These are phyloP conservation scores for Lachancea meyersii DNA, from an alignment of 805 yeast genomes.

Conservation along the genomic window DNA sequence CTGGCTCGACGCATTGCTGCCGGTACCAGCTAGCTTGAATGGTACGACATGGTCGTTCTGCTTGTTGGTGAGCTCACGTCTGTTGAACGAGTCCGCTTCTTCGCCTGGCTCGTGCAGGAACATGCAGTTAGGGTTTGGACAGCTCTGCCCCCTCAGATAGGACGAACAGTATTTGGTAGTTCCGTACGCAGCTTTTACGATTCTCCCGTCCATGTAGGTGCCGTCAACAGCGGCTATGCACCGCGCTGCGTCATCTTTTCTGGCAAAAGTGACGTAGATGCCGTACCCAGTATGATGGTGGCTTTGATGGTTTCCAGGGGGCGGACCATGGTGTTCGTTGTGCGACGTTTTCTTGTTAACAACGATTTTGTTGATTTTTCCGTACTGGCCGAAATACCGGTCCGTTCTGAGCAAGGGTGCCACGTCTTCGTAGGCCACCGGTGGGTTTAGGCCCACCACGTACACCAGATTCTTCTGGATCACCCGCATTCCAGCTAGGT, in stretches of 20 bases:
- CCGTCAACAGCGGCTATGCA: conserved; percentile 93
- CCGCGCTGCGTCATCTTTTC: conserved; percentile 89
- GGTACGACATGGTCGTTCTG: conserved; percentile 21
- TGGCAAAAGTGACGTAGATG: conserved; percentile 88
- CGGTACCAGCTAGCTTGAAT: conserved; percentile 1
- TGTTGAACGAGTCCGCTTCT: conserved; percentile 93
- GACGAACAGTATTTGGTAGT: conserved; percentile 98
- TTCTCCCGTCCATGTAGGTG: conserved; percentile 83
- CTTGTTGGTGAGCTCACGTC: conserved; percentile 40
- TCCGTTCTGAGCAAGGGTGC: conserved; percentile 80
- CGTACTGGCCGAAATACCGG: conserved; percentile 96
- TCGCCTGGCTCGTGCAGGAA: conserved; percentile 98
- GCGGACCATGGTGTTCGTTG: conserved; percentile 25
- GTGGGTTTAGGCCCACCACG: conserved; percentile 84
- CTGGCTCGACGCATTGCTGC: background rate
- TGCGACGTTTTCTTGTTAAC: conserved; percentile 68
- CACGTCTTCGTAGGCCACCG: conserved; percentile 73
- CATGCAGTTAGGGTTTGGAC: conserved; percentile 99
- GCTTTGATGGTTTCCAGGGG: conserved; percentile 6
- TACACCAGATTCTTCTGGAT: conserved; percentile 95
- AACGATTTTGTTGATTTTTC: conserved; percentile 88
- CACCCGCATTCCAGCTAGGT: conserved; percentile 95
- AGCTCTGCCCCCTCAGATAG: conserved; percentile 86
- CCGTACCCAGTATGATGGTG: conserved; percentile 72
- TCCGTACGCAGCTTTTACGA: conserved; percentile 92